Percentiles rank a stretch among this genome's conserved stretches.
Evolutionary conservation across 768 basidiomycete species (phyloP).

Genomic region (Kwoniella botswanensis): DNA sequence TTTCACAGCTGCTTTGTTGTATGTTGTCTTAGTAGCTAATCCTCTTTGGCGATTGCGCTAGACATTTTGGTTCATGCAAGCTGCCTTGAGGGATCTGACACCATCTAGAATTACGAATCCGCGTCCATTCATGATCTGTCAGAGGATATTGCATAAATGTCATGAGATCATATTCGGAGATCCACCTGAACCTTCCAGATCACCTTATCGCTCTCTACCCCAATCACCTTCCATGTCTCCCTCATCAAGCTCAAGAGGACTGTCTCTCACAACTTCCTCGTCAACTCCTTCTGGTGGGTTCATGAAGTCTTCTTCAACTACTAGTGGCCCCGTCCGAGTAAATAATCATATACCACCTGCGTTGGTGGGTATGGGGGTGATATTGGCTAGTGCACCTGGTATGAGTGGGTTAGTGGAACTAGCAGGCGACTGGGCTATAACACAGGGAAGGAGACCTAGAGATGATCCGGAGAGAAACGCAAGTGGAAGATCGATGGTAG

Average conservation of each 20-base stretch:
- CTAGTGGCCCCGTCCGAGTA: slow-evolving; percentile 60
- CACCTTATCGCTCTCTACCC: slow-evolving; percentile 71
- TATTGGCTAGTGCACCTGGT: slow-evolving; percentile 76
- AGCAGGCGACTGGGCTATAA: slow-evolving; percentile 81
- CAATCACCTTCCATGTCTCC: slow-evolving; percentile 60
- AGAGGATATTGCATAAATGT: slow-evolving; percentile 84
- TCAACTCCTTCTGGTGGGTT: slow-evolving; percentile 57
- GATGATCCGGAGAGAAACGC: slow-evolving; percentile 40
- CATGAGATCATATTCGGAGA: slow-evolving; percentile 97
- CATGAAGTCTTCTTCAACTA: background rate
- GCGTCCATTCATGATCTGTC: slow-evolving; percentile 84
- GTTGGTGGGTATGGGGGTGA: slow-evolving; percentile 79
- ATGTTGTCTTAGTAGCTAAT: slow-evolving; percentile 38
- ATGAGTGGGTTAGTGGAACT: slow-evolving; percentile 75
- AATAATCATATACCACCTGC: slow-evolving; percentile 75
- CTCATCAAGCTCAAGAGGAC: slow-evolving; percentile 10
- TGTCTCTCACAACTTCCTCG: slow-evolving; percentile 10
- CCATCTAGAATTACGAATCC: slow-evolving; percentile 65
- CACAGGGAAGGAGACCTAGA: slow-evolving; percentile 71
- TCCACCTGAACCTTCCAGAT: slow-evolving; percentile 68
- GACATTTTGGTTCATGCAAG: slow-evolving; percentile 99
- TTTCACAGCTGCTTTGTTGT: slow-evolving; percentile 1
- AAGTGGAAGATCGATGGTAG: slow-evolving; percentile 50
- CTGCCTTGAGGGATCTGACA: slow-evolving; percentile 81
- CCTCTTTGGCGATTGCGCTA: slow-evolving; percentile 50